Conservation (phyloP, 768 basidiomycete genomes). For the Coprinellus micaceus region DNA sequence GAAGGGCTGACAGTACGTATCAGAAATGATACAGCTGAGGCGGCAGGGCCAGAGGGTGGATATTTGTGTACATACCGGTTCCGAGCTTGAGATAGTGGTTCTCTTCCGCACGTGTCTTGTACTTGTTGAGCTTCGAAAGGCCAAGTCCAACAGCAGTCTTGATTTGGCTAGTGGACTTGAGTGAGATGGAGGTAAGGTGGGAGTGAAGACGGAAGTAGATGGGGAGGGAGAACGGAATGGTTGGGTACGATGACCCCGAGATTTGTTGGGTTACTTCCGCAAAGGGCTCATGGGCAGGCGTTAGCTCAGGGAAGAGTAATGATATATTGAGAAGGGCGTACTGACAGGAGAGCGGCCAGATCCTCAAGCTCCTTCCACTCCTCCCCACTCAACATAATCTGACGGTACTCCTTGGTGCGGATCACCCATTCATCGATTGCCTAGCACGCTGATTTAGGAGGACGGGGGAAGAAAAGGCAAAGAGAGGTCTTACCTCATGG, state of each 20-base stretch:
- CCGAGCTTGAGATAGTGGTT: constrained; percentile 26
- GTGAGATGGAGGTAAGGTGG: constrained; percentile 13
- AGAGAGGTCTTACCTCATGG: constrained; percentile 19
- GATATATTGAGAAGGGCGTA: no score
- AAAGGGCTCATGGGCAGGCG: constrained; percentile 30
- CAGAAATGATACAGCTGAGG: no score
- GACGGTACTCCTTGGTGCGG: constrained; percentile 12
- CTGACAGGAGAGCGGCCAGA: constrained; percentile 18
- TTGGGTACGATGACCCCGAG: constrained; percentile 21
- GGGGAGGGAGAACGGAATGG: constrained; percentile 29
- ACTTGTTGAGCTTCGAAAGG: constrained; percentile 25
- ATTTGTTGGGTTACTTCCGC: constrained; percentile 26
- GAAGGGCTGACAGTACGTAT: constrained; percentile 25
- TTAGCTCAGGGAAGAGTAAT: no score
- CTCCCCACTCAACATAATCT: constrained; percentile 12
- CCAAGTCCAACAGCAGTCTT: constrained; percentile 18
- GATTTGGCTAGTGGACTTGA: constrained; percentile 6
- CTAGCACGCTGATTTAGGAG: no score
- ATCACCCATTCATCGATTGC: constrained; percentile 31
- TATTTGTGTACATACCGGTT: constrained; percentile 23
- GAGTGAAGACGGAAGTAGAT: constrained; percentile 24
- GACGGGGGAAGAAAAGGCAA: constrained; percentile 9
- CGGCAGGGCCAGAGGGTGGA: not conserved
- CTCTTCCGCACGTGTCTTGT: constrained; percentile 17
- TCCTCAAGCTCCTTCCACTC: constrained; percentile 22